Evolutionary conservation across 2,329 filamentous ascomycete genomes (phyloP).

Genomic region (Pseudogymnoascus sp.): DNA sequence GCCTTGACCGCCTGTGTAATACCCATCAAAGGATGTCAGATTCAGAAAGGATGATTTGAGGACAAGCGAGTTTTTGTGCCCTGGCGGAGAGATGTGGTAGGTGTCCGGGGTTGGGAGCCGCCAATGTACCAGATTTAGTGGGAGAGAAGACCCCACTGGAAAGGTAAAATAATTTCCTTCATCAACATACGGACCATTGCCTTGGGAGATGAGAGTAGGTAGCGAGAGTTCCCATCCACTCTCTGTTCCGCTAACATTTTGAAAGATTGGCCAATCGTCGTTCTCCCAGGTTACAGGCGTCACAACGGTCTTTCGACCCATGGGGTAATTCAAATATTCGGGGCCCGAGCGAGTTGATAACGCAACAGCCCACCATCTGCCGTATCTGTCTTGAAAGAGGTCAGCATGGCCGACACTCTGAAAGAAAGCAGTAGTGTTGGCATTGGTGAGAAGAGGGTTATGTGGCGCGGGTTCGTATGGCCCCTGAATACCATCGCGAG

Average conservation of each 20-base stretch:
- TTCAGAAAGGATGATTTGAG: no score
- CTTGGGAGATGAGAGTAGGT: no score
- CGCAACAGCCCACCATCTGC: constrained; percentile 15
- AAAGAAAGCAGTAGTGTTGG: constrained; percentile 37
- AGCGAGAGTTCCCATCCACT: no score
- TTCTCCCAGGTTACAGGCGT: constrained; percentile 24
- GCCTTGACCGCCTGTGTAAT: no score
- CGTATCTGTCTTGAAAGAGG: constrained; percentile 34
- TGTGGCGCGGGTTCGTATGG: constrained; percentile 37
- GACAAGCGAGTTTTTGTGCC: no score
- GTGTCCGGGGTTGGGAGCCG: no score
- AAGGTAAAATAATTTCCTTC: no score
- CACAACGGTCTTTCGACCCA: constrained; percentile 31
- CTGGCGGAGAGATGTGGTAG: no score
- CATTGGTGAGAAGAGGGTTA: constrained; percentile 42
- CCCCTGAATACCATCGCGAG: constrained; percentile 32
- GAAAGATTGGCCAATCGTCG: constrained; percentile 31
- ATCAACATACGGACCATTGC: no score
- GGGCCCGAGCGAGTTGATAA: constrained; percentile 15
- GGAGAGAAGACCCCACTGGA: no score
- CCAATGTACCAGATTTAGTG: no score
- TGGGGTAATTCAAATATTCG: constrained; percentile 17
- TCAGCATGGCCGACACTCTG: background rate
- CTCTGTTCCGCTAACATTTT: constrained; percentile 18
- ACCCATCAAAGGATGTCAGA: no score